Conservation (phyloP, 441 rosid genomes). For the Syzygium malaccense region DNA sequence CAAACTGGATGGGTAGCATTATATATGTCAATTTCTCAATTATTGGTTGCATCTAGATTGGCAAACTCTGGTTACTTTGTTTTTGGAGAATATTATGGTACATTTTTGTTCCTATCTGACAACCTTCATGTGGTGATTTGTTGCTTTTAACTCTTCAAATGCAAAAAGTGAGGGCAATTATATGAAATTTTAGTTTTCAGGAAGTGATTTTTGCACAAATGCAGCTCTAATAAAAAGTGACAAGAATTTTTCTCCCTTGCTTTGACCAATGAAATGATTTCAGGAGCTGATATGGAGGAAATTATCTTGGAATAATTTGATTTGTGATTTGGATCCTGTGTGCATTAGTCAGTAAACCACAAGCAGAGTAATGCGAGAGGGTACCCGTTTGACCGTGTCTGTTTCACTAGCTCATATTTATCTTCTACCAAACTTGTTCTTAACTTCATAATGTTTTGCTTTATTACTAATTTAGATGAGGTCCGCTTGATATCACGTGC, state of each 20-base stretch:
- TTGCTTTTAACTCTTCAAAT: not conserved
- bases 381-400: not conserved
- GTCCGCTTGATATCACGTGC: not conserved
- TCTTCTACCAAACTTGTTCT: not conserved
- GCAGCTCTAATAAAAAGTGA: not conserved
- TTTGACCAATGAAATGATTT: not conserved
- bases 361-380: not conserved
- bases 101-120: not conserved
- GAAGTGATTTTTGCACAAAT: not conserved
- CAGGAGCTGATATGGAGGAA: not conserved
- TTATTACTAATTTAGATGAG: not conserved
- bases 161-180: not conserved
- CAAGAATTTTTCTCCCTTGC: not conserved
- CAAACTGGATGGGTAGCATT: not conserved
- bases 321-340: not conserved
- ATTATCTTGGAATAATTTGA: not conserved
- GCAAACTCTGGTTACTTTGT: not conserved
- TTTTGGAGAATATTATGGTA: not conserved
- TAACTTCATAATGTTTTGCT: not conserved
- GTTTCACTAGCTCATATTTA: not conserved
- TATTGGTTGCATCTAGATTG: not conserved
- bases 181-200: not conserved
- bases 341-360: not conserved
- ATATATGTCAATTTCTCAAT: not conserved
- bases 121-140: not conserved